Evolutionary conservation across 495 filamentous ascomycete genomes (phyloP), one percentile per base, ranked within the genome.

Genomic region (Lichina pygmaea): DNA sequence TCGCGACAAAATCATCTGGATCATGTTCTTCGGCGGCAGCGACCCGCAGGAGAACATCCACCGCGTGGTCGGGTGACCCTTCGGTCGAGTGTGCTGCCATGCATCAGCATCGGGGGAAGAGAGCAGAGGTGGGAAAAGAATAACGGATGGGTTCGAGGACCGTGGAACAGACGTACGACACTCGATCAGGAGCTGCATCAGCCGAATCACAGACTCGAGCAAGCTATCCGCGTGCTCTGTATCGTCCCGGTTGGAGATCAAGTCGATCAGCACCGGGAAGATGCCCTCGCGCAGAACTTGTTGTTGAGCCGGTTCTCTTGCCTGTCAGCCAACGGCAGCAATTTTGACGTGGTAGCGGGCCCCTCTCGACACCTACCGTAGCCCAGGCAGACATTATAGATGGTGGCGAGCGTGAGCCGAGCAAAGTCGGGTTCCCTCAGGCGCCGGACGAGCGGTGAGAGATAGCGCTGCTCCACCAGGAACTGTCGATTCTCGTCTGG

Each of bases 371-470:
- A 45, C 61, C 56, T 60, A 85, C 81, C 73, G 55, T 71, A 81
- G 52, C 84, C 80, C 46, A 80, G 64, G 52, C 74, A 74, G 46
- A 82, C 67, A 49, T 89, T 89, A 55, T 68, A 76, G 15, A 84
- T 57, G 40, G 82, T 78, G 45, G 73, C 70, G 43, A 81, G 64
- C 12, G 68, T 69, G 39, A 83, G 32, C 15, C 66, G 56, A 9
- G 73, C 49, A 6, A 69, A 55, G 3, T 71, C 62, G 2, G 67
- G 55, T 24, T 66, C 58, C 15, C 64, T 55, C 31, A 78, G 55
- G 43, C 65, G 55, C 16, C 58, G 52, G 42, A 86, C 62, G 34
- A 80, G 62, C 11, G 59, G 58, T n/a, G 58, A 53, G 16, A 80
- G 62, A 47, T 68, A 65, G 30, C 70, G 67, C 34, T 66, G 66